Evolutionary conservation across 805 yeast genomes (phyloP), one percentile per base, ranked within the genome.

Genomic region (Candida coquimbonensis): DNA sequence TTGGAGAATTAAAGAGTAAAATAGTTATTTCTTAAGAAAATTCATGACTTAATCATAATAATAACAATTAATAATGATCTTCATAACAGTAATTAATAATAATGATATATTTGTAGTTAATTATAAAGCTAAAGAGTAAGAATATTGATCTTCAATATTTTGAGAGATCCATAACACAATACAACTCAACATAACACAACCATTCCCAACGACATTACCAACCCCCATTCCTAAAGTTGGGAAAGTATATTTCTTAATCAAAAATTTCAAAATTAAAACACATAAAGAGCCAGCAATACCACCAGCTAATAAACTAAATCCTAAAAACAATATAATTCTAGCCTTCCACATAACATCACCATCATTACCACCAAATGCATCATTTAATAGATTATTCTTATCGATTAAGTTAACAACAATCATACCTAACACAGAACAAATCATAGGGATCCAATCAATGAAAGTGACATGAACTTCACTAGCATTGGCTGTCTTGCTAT

Each of bases 161-260:
- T 91, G 98, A 21, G 96, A 88, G 44, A 91, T 70, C 99, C 99
- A 93, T 56, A 93, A 69, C 9, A 83, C 73, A 40, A 87, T 79
- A 65, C 97, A 90, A 69, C 97, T 88, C 55, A 87, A 67, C 88
- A 91, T 85, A 33, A 91, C 78, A 50, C 83, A 72, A 8, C 78
- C 76, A 57, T 90, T 88, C 39, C 87, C 81, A 21, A 84, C 75
- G 36, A 93, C 90, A 65, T 91, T 91, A 48, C 87, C 81, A 21
- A 88, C 76, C 16, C 98, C 99, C 96, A 93, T 89, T 5, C 93
- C 91, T 44, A 91, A 73, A 1, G 96, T 88, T 34, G 97, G 97
- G 75, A 84, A 81, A 5, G 79, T 67, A 64, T 77, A 87, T 51
- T 83, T 83, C 53, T 87, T 87, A 55, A 89, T 70, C 47, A 90